Evolutionary conservation across 345 rosid genomes (phyloP).

Genomic region (Carallia pectinifolia): DNA sequence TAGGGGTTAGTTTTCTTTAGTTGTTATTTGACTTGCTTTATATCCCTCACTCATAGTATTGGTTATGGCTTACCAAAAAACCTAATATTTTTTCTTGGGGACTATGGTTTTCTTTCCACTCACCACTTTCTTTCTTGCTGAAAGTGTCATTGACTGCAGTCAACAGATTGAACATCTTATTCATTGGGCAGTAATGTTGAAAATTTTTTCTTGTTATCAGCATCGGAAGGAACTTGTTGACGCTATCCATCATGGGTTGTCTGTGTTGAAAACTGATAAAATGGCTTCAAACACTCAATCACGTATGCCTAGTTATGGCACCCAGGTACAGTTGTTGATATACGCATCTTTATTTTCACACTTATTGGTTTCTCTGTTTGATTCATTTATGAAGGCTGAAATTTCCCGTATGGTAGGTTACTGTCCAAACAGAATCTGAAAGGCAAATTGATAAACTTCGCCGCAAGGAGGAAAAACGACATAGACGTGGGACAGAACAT

Average conservation of each 20-base stretch:
- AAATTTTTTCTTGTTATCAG: constrained; percentile 40
- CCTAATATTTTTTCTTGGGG: too few relatives aligned
- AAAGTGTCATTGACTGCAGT: background rate
- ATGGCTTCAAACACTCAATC: constrained; percentile 57
- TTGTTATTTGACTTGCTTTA: background rate
- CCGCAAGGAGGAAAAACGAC: constrained; percentile 90
- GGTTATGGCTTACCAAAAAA: background rate
- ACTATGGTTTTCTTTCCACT: too few relatives aligned
- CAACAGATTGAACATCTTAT: background rate
- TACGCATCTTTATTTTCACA: background rate
- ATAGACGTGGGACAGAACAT: constrained; percentile 70
- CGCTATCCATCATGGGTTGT: constrained; percentile 75
- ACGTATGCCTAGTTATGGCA: constrained; percentile 94
- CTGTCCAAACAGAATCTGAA: constrained; percentile 86
- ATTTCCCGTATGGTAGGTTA: constrained; percentile 47
- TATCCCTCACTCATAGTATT: background rate
- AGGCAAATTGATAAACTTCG: constrained; percentile 92
- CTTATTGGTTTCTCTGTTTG: background rate
- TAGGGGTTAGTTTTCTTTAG: background rate
- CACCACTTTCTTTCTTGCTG: too few relatives aligned
- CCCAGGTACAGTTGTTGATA: constrained; percentile 55
- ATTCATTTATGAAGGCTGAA: background rate
- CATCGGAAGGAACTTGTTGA: constrained; percentile 88
- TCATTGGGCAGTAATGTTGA: background rate
- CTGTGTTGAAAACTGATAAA: constrained; percentile 73